Evolutionary conservation across 78 protist genomes (phyloP).

Genomic region (Mastigamoeba balamuthi): DNA sequence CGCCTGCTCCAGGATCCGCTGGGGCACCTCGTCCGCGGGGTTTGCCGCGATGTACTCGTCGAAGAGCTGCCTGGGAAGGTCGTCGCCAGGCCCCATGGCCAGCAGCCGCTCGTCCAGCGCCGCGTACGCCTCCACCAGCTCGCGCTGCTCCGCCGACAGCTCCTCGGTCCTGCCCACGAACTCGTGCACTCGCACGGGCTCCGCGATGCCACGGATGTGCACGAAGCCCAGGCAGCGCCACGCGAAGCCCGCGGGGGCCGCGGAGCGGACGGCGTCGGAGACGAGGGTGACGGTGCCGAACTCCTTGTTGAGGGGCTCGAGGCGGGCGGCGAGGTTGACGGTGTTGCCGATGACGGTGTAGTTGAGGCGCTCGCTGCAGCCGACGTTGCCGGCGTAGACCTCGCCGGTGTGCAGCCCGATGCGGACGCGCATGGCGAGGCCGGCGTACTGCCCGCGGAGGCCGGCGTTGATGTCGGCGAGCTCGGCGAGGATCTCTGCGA

Average conservation of each 20-base stretch:
- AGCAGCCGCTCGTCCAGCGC: not conserved
- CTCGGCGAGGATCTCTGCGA: not conserved
- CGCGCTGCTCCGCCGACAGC: not conserved
- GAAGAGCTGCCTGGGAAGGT: no score
- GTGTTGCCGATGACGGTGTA: not conserved
- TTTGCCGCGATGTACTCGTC: no score
- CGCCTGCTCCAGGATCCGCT: no score
- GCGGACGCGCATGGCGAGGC: not conserved
- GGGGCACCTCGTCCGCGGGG: no score
- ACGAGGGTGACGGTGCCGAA: not conserved
- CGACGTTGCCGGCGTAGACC: not conserved
- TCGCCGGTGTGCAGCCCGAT: not conserved
- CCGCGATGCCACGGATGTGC: not conserved
- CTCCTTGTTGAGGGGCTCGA: slow-evolving; percentile 2
- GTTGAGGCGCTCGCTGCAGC: not conserved
- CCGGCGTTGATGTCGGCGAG: not conserved
- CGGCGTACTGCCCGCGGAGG: not conserved
- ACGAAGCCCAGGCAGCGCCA: not conserved
- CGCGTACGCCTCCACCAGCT: not conserved
- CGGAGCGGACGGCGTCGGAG: not conserved
- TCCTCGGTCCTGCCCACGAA: not conserved
- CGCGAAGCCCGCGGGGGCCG: not conserved
- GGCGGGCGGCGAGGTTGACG: slow-evolving; percentile 2
- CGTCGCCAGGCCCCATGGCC: no score
- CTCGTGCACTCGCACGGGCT: not conserved